A percentile compares a stretch with the other conserved stretches of the same genome.
Conservation (phyloP, 345 rosid species). For the Rubroshorea leprosula region DNA sequence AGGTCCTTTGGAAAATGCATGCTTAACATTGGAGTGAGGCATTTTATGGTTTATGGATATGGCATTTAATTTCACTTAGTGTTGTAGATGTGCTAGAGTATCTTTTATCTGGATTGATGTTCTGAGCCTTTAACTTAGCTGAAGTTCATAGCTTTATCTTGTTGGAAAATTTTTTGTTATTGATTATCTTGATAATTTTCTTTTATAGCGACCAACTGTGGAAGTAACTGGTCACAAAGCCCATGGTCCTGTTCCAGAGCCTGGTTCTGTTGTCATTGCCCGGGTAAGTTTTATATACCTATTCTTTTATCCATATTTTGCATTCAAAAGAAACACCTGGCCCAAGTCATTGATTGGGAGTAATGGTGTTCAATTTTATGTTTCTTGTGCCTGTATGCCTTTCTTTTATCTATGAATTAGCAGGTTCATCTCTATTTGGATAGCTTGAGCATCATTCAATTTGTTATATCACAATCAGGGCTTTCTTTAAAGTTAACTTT, state of each 20-base stretch:
- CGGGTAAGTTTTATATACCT: conserved; percentile 41
- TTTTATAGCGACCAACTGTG: conserved; percentile 58
- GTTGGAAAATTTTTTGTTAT: background rate
- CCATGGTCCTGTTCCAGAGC: conserved; percentile 75
- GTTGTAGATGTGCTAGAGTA: no score
- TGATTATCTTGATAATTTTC: background rate
- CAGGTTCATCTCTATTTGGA: background rate
- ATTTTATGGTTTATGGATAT: no score
- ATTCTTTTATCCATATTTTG: background rate
- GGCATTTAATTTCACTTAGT: no score
- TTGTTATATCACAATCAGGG: background rate
- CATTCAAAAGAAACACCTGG: background rate
- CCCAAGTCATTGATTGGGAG: background rate
- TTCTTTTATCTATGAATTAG: background rate
- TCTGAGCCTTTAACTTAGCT: background rate
- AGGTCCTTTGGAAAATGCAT: no score
- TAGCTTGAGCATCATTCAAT: background rate
- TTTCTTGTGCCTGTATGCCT: background rate
- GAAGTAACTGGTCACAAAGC: conserved; percentile 85
- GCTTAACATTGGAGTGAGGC: no score
- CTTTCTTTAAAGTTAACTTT: background rate
- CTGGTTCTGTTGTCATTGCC: conserved; percentile 75
- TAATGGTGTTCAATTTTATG: background rate
- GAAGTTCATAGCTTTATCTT: background rate
- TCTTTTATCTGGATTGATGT: conserved; percentile 1